These are phyloP conservation scores for Pythium biforme DNA, from an alignment of 352 stramenopile species.

Conservation along the genomic window DNA sequence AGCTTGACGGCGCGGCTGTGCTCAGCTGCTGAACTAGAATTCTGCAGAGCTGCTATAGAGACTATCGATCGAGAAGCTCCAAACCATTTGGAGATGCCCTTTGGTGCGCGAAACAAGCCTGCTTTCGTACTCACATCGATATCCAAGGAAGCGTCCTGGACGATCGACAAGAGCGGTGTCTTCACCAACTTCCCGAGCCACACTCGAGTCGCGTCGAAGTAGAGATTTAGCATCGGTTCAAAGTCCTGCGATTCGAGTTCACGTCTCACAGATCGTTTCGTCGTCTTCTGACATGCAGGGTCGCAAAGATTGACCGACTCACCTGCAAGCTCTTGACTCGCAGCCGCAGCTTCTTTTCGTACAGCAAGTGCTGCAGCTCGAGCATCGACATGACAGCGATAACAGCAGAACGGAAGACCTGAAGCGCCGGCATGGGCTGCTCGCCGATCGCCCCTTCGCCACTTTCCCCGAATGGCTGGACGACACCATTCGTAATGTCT, in stretches of 20 bases:
- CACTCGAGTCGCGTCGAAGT: conserved; percentile 61
- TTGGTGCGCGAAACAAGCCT: conserved; percentile 27
- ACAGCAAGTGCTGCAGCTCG: conserved; percentile 32
- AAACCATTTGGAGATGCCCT: conserved; percentile 54
- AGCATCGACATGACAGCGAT: conserved; percentile 31
- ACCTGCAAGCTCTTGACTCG: conserved; percentile 19
- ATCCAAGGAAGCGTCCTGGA: conserved; percentile 52
- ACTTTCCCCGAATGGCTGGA: conserved; percentile 30
- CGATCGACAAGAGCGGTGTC: conserved; percentile 42
- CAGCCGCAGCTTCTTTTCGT: conserved; percentile 30
- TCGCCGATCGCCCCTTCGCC: conserved; percentile 20
- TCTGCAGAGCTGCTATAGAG: background rate
- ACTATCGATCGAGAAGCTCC: conserved; percentile 16
- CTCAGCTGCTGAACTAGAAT: background rate
- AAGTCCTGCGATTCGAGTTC: conserved; percentile 41
- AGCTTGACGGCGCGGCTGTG: conserved; percentile 43
- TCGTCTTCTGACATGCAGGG: too few species aligned
- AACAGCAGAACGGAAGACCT: conserved; percentile 46
- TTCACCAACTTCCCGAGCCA: conserved; percentile 60
- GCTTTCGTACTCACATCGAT: conserved; percentile 40
- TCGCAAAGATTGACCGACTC: too few species aligned
- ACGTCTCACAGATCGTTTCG: too few species aligned
- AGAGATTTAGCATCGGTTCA: conserved; percentile 57
- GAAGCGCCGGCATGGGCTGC: conserved; percentile 28
- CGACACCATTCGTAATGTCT: conserved; percentile 32